phyloP scores from a whole-genome alignment of 257 asterid species.

The Gentiana straminea region DNA sequence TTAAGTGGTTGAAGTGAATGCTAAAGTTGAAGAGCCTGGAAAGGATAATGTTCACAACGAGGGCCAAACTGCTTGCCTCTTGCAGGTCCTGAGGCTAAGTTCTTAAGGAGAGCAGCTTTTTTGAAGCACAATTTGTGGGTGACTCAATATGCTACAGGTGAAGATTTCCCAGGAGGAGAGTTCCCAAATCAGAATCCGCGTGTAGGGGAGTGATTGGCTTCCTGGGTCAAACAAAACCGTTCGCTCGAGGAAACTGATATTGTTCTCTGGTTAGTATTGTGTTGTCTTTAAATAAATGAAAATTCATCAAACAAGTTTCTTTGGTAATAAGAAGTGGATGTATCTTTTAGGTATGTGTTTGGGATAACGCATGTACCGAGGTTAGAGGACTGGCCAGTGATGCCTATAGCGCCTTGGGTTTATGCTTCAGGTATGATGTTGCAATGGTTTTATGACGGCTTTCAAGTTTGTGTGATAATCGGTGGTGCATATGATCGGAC shows the following conservation, averaged over 20 bases:
- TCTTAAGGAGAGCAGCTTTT: conserved; percentile 88
- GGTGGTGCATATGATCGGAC: no score
- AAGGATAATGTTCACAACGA: conserved; percentile 74
- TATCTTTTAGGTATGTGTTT: conserved; percentile 65
- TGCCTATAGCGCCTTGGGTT: conserved; percentile 94
- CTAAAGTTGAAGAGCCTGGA: conserved; percentile 88
- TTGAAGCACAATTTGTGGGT: conserved; percentile 94
- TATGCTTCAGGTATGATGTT: conserved; percentile 83
- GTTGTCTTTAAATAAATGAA: no score
- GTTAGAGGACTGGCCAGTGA: conserved; percentile 96
- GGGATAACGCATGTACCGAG: conserved; percentile 97
- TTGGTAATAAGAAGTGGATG: no score
- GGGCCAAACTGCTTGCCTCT: conserved; percentile 83
- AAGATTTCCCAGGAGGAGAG: conserved; percentile 97
- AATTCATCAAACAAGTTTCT: no score
- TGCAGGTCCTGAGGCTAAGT: conserved; percentile 93
- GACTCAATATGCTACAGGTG: conserved; percentile 77
- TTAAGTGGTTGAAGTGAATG: conserved; percentile 92
- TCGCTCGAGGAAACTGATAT: conserved; percentile 76
- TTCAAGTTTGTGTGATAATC: no score
- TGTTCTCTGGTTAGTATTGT: conserved; percentile 72
- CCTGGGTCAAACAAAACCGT: conserved; percentile 87
- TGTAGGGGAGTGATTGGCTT: conserved; percentile 83
- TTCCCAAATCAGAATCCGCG: conserved; percentile 99
- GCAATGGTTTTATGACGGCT: no score